These are phyloP conservation scores for Aspergillus fumigatiaffinis DNA, from an alignment of 2,329 filamentous ascomycete genomes.

Conservation along the genomic window DNA sequence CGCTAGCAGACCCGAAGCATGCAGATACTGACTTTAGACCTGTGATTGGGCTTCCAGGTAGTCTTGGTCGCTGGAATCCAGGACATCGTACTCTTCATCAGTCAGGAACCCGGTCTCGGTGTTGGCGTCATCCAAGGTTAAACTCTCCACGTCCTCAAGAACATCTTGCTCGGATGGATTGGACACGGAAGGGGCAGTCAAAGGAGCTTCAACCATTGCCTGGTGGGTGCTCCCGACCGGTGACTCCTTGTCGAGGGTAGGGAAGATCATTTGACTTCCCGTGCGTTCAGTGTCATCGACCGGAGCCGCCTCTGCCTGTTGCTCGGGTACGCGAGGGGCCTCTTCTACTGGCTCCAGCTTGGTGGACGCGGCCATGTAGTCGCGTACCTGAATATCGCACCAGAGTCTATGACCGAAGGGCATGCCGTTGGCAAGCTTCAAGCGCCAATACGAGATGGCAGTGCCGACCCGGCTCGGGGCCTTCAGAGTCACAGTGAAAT, in stretches of 20 bases:
- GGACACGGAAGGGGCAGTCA: conserved; percentile 32
- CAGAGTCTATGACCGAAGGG: conserved; percentile 92
- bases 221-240: conserved; percentile 75
- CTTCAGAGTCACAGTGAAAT: conserved; percentile 82
- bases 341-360: conserved; percentile 7
- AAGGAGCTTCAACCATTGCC: conserved; percentile 28
- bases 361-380: conserved; percentile 12
- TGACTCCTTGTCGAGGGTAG: conserved; percentile 91
- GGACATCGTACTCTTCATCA: conserved; percentile 96
- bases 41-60: conserved; percentile 49
- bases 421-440: conserved; percentile 73
- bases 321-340: conserved; percentile 19
- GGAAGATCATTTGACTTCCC: conserved; percentile 86
- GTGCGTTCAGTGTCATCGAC: conserved; percentile 35
- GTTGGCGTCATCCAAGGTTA: conserved; percentile 47
- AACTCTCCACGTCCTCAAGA: conserved; percentile 55
- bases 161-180: conserved; percentile 48
- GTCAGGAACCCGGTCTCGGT: conserved; percentile 77
- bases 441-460: conserved; percentile 92
- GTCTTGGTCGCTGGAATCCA: conserved; percentile 92
- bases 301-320: conserved; percentile 29
- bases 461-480: conserved; percentile 73
- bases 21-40: not conserved
- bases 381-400: conserved; percentile 77
- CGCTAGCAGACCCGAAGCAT: conserved; percentile 4